A percentile compares a stretch with the other conserved stretches of the same genome.
These are phyloP conservation scores for Fusarium illudens DNA, from an alignment of 2,329 filamentous ascomycete species.

Conservation along the genomic window DNA sequence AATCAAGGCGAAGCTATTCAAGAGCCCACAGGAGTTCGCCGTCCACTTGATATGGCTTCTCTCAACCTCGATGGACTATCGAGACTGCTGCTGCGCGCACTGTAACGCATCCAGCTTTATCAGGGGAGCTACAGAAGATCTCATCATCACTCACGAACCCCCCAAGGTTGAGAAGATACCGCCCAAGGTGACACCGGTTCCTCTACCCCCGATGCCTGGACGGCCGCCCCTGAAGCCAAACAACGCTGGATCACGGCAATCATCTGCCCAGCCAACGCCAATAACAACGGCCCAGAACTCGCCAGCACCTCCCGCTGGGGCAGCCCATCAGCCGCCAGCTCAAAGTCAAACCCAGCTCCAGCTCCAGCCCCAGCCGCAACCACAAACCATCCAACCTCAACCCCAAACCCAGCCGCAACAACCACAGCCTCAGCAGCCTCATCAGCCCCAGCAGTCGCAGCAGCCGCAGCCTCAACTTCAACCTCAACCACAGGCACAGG, in stretches of 20 bases:
- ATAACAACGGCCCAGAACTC: conserved; percentile 29
- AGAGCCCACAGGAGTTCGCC: conserved; percentile 62
- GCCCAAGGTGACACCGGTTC: conserved; percentile 49
- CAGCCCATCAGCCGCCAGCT: neutral
- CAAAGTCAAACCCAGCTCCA: conserved; percentile 17
- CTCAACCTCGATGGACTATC: conserved; percentile 56
- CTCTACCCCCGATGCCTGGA: conserved; percentile 48
- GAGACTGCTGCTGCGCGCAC: conserved; percentile 61
- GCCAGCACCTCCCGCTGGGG: conserved; percentile 14
- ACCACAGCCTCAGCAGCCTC: conserved; percentile 16
- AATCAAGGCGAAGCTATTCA: conserved; percentile 58
- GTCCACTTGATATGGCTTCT: conserved; percentile 62
- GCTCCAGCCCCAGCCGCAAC: conserved; percentile 12
- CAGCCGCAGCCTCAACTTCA: conserved; percentile 2
- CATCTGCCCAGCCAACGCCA: conserved; percentile 41
- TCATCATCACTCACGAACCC: conserved; percentile 34
- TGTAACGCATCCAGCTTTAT: conserved; percentile 50
- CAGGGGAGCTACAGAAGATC: conserved; percentile 44
- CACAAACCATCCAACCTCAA: conserved; percentile 26
- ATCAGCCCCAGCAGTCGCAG: neutral
- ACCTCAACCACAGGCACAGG: conserved; percentile 23
- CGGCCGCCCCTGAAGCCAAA: conserved; percentile 47
- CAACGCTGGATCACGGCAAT: conserved; percentile 35
- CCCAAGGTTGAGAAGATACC: conserved; percentile 40
- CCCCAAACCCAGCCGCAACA: neutral